A percentile compares a stretch with the other conserved stretches of the same genome.
These are phyloP conservation scores for Metschnikowia cubensis DNA, from an alignment of 805 yeast species.

Conservation along the genomic window DNA sequence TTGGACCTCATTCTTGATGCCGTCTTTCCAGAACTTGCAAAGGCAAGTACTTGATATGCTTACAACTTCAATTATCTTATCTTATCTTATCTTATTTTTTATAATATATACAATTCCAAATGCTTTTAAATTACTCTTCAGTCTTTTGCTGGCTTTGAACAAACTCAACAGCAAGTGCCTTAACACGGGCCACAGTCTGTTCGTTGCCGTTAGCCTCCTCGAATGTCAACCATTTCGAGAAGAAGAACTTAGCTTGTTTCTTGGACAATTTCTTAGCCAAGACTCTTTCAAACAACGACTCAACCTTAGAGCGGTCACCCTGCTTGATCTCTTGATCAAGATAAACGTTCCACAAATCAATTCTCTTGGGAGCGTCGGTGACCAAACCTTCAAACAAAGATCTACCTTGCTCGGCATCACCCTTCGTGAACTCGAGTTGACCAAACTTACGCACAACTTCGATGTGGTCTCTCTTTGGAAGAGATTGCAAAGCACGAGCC, in stretches of 20 bases:
- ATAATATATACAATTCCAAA: neutral
- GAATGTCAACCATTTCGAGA: constrained; percentile 82
- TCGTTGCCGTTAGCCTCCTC: constrained; percentile 70
- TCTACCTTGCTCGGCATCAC: constrained; percentile 92
- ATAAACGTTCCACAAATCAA: constrained; percentile 93
- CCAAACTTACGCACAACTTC: constrained; percentile 87
- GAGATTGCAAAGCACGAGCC: constrained; percentile 64
- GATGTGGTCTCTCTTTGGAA: constrained; percentile 70
- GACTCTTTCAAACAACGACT: constrained; percentile 80
- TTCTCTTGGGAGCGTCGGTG: constrained; percentile 84
- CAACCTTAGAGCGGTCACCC: constrained; percentile 58
- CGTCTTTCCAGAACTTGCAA: constrained; percentile 28
- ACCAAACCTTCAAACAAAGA: constrained; percentile 90
- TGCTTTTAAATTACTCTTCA: constrained; percentile 6
- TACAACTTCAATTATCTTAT: neutral
- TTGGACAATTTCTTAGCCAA: constrained; percentile 61
- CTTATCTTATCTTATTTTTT: neutral
- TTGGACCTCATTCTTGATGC: constrained; percentile 55
- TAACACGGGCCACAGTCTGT: constrained; percentile 75
- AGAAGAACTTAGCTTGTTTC: constrained; percentile 93
- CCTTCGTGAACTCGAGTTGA: constrained; percentile 78
- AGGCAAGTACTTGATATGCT: neutral
- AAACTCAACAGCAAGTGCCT: constrained; percentile 84
- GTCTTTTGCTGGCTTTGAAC: constrained; percentile 36
- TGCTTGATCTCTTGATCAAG: constrained; percentile 86